Evolutionary conservation across 345 rosid genomes (phyloP), one percentile per base, ranked within the genome.

Genomic region (Aegle marmelos): DNA sequence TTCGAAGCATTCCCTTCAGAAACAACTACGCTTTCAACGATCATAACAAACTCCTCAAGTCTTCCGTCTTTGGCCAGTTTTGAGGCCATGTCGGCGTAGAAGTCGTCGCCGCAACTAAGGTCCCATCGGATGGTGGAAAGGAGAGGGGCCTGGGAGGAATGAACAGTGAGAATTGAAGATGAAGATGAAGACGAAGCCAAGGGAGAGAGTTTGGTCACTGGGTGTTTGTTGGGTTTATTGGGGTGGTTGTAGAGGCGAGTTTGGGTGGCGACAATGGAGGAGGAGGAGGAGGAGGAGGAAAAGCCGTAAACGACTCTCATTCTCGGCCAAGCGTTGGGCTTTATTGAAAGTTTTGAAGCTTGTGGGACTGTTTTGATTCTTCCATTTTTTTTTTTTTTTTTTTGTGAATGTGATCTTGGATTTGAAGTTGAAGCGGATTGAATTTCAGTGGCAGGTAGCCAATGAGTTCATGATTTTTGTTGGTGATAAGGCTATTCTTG

Each of bases 11-110:
- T 84, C 37, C 80, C 88, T 22, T 92, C 92, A 5, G 91, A 87
- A 82, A 80, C 86, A 59, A 88, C 78, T 25, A 86, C 84, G 8
- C 83, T 89, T 79, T 93, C 97, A 25, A 86, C 87, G 58, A 89
- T 75, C 81, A 85, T 81, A 0, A 87, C 85, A 31, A 93, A 86
- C 53, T 94, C 98, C 65, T 84, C 84, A 24, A 94, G 89, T 70
- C 90, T 89, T 50, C 93, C 97, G 11, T 87, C 93, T 45, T 78
- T 91, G 39, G 95, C 97, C 61, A 90, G 92, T 81, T 83, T 86
- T 30, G 93, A 86, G 11, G 97, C 93, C 70, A 90, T 82, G 73
- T 85, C 87, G 21, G 88, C 89, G 67, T 87, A 79, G 82, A 89
- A 79, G 74, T 74, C 79, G 39, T 82, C 74, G 5, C 75, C 76